Base-by-base conservation (phyloP, 108 stramenopile genomes). In the Fistulifera pelliculosa region DNA sequence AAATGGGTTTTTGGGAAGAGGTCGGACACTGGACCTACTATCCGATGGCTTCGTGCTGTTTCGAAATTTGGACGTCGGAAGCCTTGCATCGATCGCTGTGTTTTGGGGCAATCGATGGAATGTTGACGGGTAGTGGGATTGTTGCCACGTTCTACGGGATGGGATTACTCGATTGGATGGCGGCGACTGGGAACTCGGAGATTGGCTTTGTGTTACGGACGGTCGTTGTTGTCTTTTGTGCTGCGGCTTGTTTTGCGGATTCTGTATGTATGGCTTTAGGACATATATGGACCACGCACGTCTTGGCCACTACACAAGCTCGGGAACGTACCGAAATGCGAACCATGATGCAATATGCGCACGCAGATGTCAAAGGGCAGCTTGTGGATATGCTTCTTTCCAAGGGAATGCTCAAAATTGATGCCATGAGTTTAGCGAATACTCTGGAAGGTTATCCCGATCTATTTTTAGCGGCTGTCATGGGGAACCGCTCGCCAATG, bases 391-490 rank as follows among this genome's bases (percentile, higher is more conserved):
- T 71, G 42, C 50, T 90, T 10, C 55, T 90, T 42, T 16, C 14
- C 2, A 56, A 52, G 31, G 89, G 85, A 0, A 82, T 90, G 82
- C 62, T 90, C 19, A 86, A 87, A 51, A 90, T 87, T 58, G 89
- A 90, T 73, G 89, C 89, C 44, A 81, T 85, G 73, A 80, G 76
- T 54, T 64, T 90, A 35, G 89, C 85, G 24, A 81, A 90, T 66
- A 85, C 83, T 4, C 51, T 90, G 49, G 89, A 83, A 54, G 85
- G 89, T 10, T 90, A 90, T 57, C 85, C 85, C 13, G 85, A 87
- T 40, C 24, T 90, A 41, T 87, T 86, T 56, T 73, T 82, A n/a
- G 70, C 62, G 54, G 74, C 81, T 2, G 43, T 90, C 27, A 64
- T 82, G n/a, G 81, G 23, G 81, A 80, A 35, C 52, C 71, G 7